Conservation (phyloP, 1,284 basidiomycete genomes). For the Fomitopsis schrenkii region DNA sequence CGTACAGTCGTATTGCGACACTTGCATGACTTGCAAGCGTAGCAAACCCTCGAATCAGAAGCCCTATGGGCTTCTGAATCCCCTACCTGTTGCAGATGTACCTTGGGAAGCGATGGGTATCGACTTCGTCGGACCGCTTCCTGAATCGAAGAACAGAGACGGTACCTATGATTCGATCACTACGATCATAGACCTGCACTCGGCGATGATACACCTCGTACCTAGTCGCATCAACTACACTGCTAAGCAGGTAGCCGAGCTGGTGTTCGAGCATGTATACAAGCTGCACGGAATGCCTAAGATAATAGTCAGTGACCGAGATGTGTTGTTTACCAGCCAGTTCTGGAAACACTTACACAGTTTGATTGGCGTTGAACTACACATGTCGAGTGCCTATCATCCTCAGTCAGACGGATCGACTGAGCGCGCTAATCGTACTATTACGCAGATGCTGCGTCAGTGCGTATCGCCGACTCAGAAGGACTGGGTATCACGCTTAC, state of each 20-base stretch:
- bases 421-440: constrained; percentile 33
- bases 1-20: constrained; percentile 17
- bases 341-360: constrained; percentile 37
- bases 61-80: constrained; percentile 20
- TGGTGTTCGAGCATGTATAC: constrained; percentile 33
- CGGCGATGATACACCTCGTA: constrained; percentile 27
- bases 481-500: constrained; percentile 33
- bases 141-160: constrained; percentile 21
- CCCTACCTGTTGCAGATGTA: constrained; percentile 13
- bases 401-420: constrained; percentile 38
- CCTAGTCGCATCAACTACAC: constrained; percentile 24
- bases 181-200: constrained; percentile 30
- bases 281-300: constrained; percentile 36
- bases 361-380: constrained; percentile 30
- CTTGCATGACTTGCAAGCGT: constrained; percentile 20
- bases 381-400: constrained; percentile 39
- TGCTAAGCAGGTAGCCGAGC: constrained; percentile 32
- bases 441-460: constrained; percentile 34
- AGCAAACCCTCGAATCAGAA: constrained; percentile 19
- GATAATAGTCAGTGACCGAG: constrained; percentile 37
- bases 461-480: constrained; percentile 27
- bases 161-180: constrained; percentile 26
- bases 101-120: constrained; percentile 29
- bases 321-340: constrained; percentile 34
- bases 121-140: constrained; percentile 34